Base-by-base conservation (phyloP, 352 stramenopile species). In the Phytopythium aichiense region DNA sequence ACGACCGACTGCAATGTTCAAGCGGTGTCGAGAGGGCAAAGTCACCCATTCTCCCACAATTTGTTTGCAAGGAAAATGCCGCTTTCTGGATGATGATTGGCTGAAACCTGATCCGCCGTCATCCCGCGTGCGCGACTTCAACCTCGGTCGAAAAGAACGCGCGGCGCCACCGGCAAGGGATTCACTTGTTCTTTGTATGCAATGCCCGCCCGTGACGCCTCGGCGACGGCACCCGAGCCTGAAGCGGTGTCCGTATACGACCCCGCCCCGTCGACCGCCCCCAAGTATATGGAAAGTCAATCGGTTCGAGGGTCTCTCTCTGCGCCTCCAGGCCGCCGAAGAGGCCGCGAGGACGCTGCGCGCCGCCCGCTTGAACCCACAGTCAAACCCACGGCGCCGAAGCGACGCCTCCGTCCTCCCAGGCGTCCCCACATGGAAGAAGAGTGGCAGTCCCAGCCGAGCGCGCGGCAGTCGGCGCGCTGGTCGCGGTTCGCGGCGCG, bases 401-500 rank as follows among this genome's bases (percentile, higher is more conserved):
- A 40, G 35, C 8, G 7, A 15, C 35, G 35, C 15, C 35, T 40
- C 35, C 35, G 1, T 40, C 35, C 7, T 40, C 35, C 35, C 15
- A 28, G 15, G 15, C 20, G 20, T 25, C n/a, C 15, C 15, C 12
- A 5, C 0, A 45, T 45, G 38, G 38, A 45, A 45, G 38, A 45
- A 9, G 45, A 52, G 9, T n/a, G 0, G 2, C 3, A 15, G 23
- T 20, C 13, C 22, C 20, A 11, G 9, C 8, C 45, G 7, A 16
- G 9, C 35, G 48, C 48, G 48, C 25, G 33, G 13, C 28, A 15
- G 18, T 25, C 48, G 25, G 15, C 48, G 48, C 28, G 15, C 11
- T 46, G 53, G 33, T 6, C 20, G 33, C 52, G 33, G 20, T 31
- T 66, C 22, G 7, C 38, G 40, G 63, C 57, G 50, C 61, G 43